Base-by-base conservation (phyloP, 345 rosid species). In the Moricandia arvensis region DNA sequence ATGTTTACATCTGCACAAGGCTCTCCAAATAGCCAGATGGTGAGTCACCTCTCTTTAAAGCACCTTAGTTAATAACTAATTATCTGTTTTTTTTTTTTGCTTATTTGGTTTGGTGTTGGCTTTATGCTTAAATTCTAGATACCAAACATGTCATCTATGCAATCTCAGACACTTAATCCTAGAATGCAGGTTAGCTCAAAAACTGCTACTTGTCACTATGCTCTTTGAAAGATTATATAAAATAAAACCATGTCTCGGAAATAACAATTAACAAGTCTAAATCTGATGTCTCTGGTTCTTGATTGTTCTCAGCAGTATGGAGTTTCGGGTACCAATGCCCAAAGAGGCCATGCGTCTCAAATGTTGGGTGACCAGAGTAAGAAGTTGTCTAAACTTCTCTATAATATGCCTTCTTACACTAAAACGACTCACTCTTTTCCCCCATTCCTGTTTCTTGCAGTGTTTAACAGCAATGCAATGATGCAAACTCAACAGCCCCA, bases 1-100 rank as follows among this genome's bases (percentile, higher is more conserved):
- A 71, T 91, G 81, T 91, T 86, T 75, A 95, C 84, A 85, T 89
- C 97, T 80, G 97, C 96, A 51, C 97, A 95, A 83, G 91, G 89
- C 55, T 75, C 93, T 76, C 83, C 87, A 64, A 95, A 83, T 82
- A 81, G 85, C 69, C 97, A 89, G 77, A 89, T 95, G 97, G 97
- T 94, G 26, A 77, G 83, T 74, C 75, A 58, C 73, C 6, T 54
- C 68, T 68, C 72, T 34, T 65, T 3, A 30, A 49, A 66, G 51
- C 63, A 45, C 13, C 66, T 55, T 33, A 54, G 68, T 38, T 35
- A 7, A 29, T 13, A 31, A 62, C 17, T 33, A 30, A 13, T 45
- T 30, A 38, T 55, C 55, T 67, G 18, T 71, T 66, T 43, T 62
- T 63, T 37, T 37, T 68, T 30, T 66, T 71, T 57, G 45, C 45